These are phyloP conservation scores for Rhazya stricta DNA, from an alignment of 257 asterid species.

Conservation along the genomic window DNA sequence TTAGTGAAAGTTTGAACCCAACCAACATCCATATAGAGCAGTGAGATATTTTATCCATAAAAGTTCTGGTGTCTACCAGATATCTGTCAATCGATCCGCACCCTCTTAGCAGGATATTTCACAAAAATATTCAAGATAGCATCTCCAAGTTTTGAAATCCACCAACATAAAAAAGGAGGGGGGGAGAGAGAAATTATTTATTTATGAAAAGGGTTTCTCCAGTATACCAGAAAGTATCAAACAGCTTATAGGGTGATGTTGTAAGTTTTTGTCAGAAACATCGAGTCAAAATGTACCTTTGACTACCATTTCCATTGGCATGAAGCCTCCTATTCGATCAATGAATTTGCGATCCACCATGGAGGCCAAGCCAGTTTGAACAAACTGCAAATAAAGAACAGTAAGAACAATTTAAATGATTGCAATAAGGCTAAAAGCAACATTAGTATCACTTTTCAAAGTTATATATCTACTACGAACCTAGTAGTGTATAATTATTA, in stretches of 20 bases:
- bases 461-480: not conserved
- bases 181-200: too few relatives aligned
- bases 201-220: too few relatives aligned
- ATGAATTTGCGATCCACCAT: conserved; percentile 40
- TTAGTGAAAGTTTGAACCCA: too few relatives aligned
- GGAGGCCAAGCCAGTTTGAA: conserved; percentile 67
- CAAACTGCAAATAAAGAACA: conserved; percentile 51
- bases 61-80: too few relatives aligned
- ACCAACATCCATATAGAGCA: too few relatives aligned
- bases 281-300: conserved; percentile 43
- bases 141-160: not conserved
- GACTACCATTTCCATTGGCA: conserved; percentile 78
- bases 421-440: not conserved
- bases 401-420: not conserved
- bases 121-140: not conserved
- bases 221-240: too few relatives aligned
- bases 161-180: not conserved
- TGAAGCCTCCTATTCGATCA: conserved; percentile 51
- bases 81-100: not conserved
- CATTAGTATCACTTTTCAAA: not conserved
- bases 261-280: not conserved
- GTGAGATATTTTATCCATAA: too few relatives aligned
- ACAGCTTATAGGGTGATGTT: not conserved
- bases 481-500: not conserved
- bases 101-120: not conserved